Base-by-base conservation (phyloP, 106 monocot genomes). In the Ottelia alismoides region DNA sequence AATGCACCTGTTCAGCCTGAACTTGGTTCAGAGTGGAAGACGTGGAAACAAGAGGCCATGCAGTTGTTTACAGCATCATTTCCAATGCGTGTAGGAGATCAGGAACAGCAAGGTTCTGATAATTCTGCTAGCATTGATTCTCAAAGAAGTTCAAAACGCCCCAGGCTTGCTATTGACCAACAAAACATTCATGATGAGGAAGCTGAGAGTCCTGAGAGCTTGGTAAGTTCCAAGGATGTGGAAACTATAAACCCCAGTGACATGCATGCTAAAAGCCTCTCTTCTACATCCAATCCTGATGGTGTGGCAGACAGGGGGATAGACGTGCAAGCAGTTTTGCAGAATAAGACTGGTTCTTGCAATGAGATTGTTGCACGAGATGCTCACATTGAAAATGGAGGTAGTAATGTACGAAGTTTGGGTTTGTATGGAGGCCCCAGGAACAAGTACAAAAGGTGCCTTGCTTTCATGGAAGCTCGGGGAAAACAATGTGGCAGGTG, bases 401-500 rank as follows among this genome's bases (percentile, higher is more conserved):
- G 26, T 23, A 32, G 32, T 60, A 45, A 28, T 30, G 66, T 40
- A 55, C 22, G 47, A 47, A 4, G 52, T 26, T 25, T 51, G 54
- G 28, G 40, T 44, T 40, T 6, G 40, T 60, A 49, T 49, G 12
- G 27, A 27, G 51, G 57, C 57, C 26, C 22, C n/a, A 20, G 14
- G 20, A 67, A 53, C 25, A 77, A 52, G 51, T 81, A 72, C 52
- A 62, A 79, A 31, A 74, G 81, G 53, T 96, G 96, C 47, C 61
- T 58, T 27, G 78, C 88, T 57, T 96, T 89, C 30, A 74, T 88
- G 53, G 84, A 78, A 71, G 76, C 79, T 23, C 88, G 89, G 58
- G 84, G 85, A 73, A 76, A 88, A 52, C 84, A 74, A 12, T 96
- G 96, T 61, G 88, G 74, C 59, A 81, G 96, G 75, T 96, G 88